Conservation (phyloP, 2,329 filamentous ascomycete genomes). For the Pseudocercospora crystallina region DNA sequence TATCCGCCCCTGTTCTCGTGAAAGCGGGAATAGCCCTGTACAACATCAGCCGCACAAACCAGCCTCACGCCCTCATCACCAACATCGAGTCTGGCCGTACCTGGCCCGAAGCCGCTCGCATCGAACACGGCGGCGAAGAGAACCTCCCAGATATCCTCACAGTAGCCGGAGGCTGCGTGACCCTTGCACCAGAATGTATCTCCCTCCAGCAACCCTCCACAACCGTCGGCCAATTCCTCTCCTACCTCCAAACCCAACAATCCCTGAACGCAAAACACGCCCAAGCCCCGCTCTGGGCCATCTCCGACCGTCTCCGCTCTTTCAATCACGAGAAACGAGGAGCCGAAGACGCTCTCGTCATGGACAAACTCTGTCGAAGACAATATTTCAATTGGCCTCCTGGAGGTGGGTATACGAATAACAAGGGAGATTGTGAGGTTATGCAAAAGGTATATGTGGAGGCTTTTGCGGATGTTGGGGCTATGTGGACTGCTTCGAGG, state of each 20-base stretch:
- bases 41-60: too few species aligned
- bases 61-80: too few species aligned
- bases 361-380: background rate
- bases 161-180: too few species aligned
- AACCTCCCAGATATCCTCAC: too few species aligned
- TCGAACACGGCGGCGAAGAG: too few species aligned
- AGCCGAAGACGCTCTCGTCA: background rate
- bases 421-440: background rate
- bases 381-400: conserved; percentile 1
- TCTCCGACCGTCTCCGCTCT: background rate
- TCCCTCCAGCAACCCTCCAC: conserved; percentile 49
- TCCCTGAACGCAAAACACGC: background rate
- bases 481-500: background rate
- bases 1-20: too few species aligned
- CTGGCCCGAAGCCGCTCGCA: too few species aligned
- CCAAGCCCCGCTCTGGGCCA: background rate
- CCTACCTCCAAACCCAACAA: conserved; percentile 56
- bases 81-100: too few species aligned
- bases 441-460: background rate
- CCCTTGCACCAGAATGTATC: too few species aligned
- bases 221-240: conserved; percentile 91
- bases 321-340: too few species aligned
- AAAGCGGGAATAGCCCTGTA: too few species aligned
- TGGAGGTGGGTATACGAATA: background rate
- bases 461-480: background rate